Conservation (phyloP, 495 filamentous ascomycete species). For the Echria macrotheca region DNA sequence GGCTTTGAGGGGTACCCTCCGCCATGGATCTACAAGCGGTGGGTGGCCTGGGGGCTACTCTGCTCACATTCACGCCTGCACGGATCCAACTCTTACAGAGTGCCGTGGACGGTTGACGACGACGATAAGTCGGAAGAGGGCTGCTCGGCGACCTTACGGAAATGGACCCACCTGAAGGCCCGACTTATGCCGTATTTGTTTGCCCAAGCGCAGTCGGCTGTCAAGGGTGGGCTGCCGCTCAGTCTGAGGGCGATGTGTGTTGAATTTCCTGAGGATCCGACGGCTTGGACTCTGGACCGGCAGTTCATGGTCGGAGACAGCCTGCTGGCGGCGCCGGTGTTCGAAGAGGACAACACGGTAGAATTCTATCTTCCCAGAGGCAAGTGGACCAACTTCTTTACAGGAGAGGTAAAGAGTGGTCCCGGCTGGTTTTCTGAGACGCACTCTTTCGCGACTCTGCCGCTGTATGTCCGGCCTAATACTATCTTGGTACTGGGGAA, state of each 20-base stretch:
- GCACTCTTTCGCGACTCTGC: constrained; percentile 42
- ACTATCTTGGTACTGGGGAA: constrained; percentile 45
- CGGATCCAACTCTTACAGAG: constrained; percentile 60
- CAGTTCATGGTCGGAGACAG: constrained; percentile 62
- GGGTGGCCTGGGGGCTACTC: constrained; percentile 67
- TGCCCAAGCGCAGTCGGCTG: constrained; percentile 45
- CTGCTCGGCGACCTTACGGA: constrained; percentile 50
- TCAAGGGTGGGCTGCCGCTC: constrained; percentile 45
- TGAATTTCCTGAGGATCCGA: constrained; percentile 61
- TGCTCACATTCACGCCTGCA: constrained; percentile 65
- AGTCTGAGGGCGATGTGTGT: constrained; percentile 56
- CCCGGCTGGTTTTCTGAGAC: constrained; percentile 46
- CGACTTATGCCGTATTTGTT: constrained; percentile 59
- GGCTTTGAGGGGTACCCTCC: constrained; percentile 66
- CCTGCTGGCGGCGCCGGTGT: constrained; percentile 56
- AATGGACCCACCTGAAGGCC: constrained; percentile 58
- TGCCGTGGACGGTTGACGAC: constrained; percentile 66
- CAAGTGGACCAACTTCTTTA: constrained; percentile 52
- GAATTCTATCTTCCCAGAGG: constrained; percentile 59
- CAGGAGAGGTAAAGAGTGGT: constrained; percentile 36
- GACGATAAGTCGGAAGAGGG: constrained; percentile 42
- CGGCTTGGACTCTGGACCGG: constrained; percentile 56
- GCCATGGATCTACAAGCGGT: constrained; percentile 68
- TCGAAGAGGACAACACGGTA: constrained; percentile 52
- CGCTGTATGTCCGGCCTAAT: constrained; percentile 45